phyloP scores from a whole-genome alignment of 805 yeast genomes.

The Saturnispora kantuleensis region DNA sequence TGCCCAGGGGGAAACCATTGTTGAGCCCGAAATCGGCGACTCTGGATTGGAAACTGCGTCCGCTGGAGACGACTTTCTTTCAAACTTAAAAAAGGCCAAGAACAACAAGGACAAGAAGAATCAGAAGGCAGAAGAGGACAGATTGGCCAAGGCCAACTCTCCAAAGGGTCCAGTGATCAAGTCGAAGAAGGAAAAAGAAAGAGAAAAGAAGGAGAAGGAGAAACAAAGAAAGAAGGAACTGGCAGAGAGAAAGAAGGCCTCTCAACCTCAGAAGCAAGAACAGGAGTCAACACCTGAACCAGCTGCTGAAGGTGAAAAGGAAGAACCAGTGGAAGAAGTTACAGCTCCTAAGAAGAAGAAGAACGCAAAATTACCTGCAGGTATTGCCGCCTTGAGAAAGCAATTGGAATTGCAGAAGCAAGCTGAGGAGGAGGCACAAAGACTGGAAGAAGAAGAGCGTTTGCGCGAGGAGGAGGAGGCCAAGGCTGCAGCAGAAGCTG shows the following conservation, averaged over 20 bases:
- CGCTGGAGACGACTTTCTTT: conserved; percentile 52
- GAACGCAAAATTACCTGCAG: conserved; percentile 79
- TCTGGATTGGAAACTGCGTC: conserved; percentile 23
- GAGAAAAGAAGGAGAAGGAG: conserved; percentile 87
- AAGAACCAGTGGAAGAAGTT: conserved; percentile 24
- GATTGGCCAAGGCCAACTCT: conserved; percentile 23
- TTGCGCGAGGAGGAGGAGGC: conserved; percentile 41
- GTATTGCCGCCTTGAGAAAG: conserved; percentile 81
- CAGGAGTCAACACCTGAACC: conserved; percentile 13
- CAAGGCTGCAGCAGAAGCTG: conserved; percentile 46
- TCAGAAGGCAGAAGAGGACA: conserved; percentile 46
- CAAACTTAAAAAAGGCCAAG: conserved; percentile 72
- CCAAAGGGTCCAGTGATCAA: conserved; percentile 58
- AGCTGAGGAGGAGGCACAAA: conserved; percentile 72
- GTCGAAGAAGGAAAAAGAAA: conserved; percentile 89
- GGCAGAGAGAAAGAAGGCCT: conserved; percentile 74
- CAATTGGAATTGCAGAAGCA: conserved; percentile 86
- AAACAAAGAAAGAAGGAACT: conserved; percentile 85
- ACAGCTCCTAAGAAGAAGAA: conserved; percentile 34
- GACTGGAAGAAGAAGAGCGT: conserved; percentile 62
- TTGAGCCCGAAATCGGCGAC: conserved; percentile 16
- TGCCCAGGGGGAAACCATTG: conserved; percentile 42
- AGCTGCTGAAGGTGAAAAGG: conserved; percentile 33
- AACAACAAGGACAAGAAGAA: conserved; percentile 64
- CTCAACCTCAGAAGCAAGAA: conserved; percentile 16